Evolutionary conservation across 2,329 filamentous ascomycete species (phyloP), one percentile per base, ranked within the genome.

Genomic region (Venturia asperata): DNA sequence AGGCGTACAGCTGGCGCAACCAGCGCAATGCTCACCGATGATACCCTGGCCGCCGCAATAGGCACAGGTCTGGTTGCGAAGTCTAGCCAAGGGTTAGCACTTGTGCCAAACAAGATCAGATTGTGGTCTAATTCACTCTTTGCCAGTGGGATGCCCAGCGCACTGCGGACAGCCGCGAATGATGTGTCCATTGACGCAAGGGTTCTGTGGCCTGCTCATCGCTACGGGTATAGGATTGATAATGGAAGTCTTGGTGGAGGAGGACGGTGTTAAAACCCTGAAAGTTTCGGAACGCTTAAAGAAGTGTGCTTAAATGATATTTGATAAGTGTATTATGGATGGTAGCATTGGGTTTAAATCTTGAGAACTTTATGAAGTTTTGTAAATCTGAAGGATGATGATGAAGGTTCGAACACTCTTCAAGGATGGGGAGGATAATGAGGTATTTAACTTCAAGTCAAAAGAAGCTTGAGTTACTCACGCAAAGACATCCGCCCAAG

Each of bases 391-490:
- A 19, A 58, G 30, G 5, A 58, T 58, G 52, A 37, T 27, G 52
- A 37, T n/a, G 30, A 37, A 58, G 21, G 10, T 52, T 52, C 47
- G 47, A 24, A 52, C 47, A 7, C 24, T 52, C 21, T 24, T 52
- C 9, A 52, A 24, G 11, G 10, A 30, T 27, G 3, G 4, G 52
- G 17, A 24, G 15, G 1, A 5, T 7, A 7, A 7, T 37, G 52
- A 58, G 52, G 27, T 58, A 15, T 58, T 19, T 39, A 58, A 21
- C 10, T 37, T 13, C 15, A 15, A 37, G 21, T n/a, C 13, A 37
- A 34, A 58, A 11, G 30, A 37, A 58, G 52, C 27, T 58, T 15
- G 5, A 58, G 52, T 58, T 58, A 58, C 52, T 30, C 30, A 58
- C 49, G 49, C 30, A 37, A 21, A 37, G 5, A 58, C 30, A n/a